Evolutionary conservation across 129 eudicot genomes (phyloP), one percentile per base, ranked within the genome.

Genomic region (Gnaphalium uliginosum): DNA sequence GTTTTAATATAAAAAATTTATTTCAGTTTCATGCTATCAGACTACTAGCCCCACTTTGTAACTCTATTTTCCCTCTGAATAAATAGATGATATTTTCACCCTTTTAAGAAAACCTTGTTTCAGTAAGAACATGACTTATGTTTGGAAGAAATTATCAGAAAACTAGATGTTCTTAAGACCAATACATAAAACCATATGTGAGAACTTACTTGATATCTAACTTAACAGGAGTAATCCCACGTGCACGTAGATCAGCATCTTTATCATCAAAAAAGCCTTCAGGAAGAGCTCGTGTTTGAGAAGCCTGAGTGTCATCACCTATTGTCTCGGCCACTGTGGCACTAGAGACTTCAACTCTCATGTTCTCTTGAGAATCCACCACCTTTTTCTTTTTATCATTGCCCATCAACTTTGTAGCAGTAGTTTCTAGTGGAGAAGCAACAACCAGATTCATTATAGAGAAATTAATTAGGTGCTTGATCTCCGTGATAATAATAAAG

Each of bases 211-310:
- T 86, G 75, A 87, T 87, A 82, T 93, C 96, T 63, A 84, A 83
- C 85, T 93, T 93, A 62, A 90, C 86, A 61, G 88, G 92, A 18
- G 87, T 87, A 76, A 93, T 90, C 60, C 98, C 98, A 61, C 97
- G 92, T 80, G 97, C 98, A 79, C 92, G 98, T 74, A 85, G 79
- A 89, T 93, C 98, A 80, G 97, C 96, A 75, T 85, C 93, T 81
- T 90, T 93, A 84, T 93, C 88, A 85, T 93, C 97, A 75, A 93
- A 93, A 71, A 93, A 93, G 27, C 96, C 96, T 85, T 82, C 84
- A 51, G 98, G 98, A 57, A 93, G 86, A 75, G 87, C 83, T 79
- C 86, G 85, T 43, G 51, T 81, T 77, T 86, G 91, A n/a, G 79
- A 76, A 58, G 81, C 80, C 78, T 74, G 83, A 76, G 61, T 43